Percentiles rank a stretch among this genome's conserved stretches.
These are phyloP conservation scores for Candida tetrigidarum DNA, from an alignment of 1,139 yeast species.

Conservation along the genomic window DNA sequence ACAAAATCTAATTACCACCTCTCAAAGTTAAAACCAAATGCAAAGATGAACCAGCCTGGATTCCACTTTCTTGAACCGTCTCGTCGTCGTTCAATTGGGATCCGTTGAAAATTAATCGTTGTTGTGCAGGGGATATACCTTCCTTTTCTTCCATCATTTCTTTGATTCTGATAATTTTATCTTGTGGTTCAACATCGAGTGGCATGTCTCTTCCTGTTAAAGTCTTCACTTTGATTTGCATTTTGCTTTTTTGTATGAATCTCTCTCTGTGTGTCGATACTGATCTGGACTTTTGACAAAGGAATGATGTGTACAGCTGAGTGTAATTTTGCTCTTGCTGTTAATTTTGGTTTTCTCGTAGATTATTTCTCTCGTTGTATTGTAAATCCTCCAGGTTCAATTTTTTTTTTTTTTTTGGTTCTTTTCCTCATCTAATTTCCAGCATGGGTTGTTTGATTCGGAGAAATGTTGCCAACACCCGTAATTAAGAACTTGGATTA, in stretches of 20 bases:
- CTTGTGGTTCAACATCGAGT: conserved; percentile 77
- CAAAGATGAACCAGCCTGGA: conserved; percentile 75
- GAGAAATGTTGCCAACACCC: conserved; percentile 47
- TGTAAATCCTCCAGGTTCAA: too few species aligned
- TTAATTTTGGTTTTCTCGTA: not conserved
- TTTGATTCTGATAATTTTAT: conserved; percentile 79
- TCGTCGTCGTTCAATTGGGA: conserved; percentile 87
- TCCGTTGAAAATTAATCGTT: conserved; percentile 87
- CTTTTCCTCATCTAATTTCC: not conserved
- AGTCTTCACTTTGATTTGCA: conserved; percentile 76
- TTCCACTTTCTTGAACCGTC: conserved; percentile 69
- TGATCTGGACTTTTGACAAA: too few species aligned
- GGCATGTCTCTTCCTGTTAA: conserved; percentile 86
- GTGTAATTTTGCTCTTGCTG: not conserved
- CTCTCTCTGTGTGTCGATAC: not conserved
- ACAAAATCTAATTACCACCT: conserved; percentile 57
- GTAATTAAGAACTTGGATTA: conserved; percentile 32
- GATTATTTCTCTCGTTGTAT: too few species aligned
- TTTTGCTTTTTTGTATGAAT: too few species aligned
- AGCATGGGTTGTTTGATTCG: not conserved
- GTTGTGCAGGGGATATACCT: conserved; percentile 97
- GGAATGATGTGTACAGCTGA: too few species aligned
- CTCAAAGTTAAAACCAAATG: conserved; percentile 90
- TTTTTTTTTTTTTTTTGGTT: not conserved
- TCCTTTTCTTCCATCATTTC: conserved; percentile 96